phyloP scores from a whole-genome alignment of 2,329 filamentous ascomycete genomes.

The Huntiella decipiens region DNA sequence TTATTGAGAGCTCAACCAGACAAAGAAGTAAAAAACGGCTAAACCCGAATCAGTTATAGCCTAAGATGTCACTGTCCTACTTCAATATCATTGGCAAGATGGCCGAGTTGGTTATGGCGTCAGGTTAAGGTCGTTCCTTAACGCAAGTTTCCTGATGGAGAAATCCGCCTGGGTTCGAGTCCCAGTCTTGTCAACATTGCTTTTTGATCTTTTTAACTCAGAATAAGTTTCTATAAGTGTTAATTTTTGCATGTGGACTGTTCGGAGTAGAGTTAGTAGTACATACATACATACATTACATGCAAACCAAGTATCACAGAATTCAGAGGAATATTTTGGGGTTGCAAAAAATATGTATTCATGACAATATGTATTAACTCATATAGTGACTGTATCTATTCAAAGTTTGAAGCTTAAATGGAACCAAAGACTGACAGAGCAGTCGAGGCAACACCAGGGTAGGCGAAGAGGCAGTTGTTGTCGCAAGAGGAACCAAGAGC shows the following conservation, averaged over 20 bases:
- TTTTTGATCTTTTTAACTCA: not conserved
- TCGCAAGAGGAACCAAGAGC: slow-evolving; percentile 44
- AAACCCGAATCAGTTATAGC: too few relatives aligned
- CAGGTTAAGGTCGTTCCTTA: slow-evolving; percentile 18
- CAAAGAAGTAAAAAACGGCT: too few relatives aligned
- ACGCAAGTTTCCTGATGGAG: slow-evolving; percentile 14
- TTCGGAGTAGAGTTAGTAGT: too few relatives aligned
- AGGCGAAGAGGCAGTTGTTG: slow-evolving; percentile 42
- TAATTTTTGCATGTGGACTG: too few relatives aligned
- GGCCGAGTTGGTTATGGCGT: slow-evolving; percentile 21
- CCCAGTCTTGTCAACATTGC: slow-evolving; percentile 9
- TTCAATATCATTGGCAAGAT: slow-evolving; percentile 14
- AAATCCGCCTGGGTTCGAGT: slow-evolving; percentile 11
- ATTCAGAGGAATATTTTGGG: too few relatives aligned
- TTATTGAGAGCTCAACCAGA: too few relatives aligned
- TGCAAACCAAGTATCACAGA: not conserved
- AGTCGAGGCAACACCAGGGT: slow-evolving; percentile 38
- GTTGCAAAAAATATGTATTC: not conserved
- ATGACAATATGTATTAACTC: not conserved
- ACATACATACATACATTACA: not conserved
- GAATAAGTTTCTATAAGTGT: too few relatives aligned
- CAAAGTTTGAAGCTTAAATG: not conserved
- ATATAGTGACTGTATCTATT: not conserved
- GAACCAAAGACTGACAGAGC: slow-evolving; percentile 9
- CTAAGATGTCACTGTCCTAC: too few relatives aligned